A percentile compares a stretch with the other conserved stretches of the same genome.
phyloP scores from a whole-genome alignment of 495 filamentous ascomycete genomes.

The Antarctomyces pellizariae region DNA sequence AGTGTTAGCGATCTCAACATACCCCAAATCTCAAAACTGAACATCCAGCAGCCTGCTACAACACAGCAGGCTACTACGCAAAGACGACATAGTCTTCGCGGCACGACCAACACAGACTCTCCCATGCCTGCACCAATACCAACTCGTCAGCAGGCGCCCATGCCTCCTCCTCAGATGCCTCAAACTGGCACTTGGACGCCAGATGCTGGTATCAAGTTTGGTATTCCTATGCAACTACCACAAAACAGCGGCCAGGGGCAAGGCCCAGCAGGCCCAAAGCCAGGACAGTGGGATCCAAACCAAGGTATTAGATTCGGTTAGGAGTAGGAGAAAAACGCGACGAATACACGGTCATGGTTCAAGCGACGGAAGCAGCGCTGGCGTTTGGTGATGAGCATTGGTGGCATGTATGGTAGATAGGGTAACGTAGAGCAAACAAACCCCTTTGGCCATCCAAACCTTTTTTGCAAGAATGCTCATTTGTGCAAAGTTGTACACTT shows the following conservation, averaged over 20 bases:
- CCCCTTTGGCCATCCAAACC: too few relatives aligned
- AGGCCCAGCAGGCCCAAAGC: constrained; percentile 9
- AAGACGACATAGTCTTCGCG: background rate
- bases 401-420: too few relatives aligned
- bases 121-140: constrained; percentile 32
- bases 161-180: constrained; percentile 25
- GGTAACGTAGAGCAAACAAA: too few relatives aligned
- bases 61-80: constrained; percentile 5
- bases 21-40: constrained; percentile 23
- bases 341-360: too few relatives aligned
- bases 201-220: constrained; percentile 58
- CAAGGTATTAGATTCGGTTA: constrained; percentile 38
- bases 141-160: constrained; percentile 22
- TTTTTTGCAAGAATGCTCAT: too few relatives aligned
- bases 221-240: constrained; percentile 11
- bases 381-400: too few relatives aligned
- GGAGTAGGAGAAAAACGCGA: constrained; percentile 4
- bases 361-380: too few relatives aligned
- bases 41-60: constrained; percentile 12
- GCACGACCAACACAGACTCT: background rate
- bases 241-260: constrained; percentile 5
- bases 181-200: constrained; percentile 50
- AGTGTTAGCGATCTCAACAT: constrained; percentile 21
- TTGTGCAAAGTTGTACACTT: too few relatives aligned
- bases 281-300: constrained; percentile 31